Evolutionary conservation across 169 alveolate genomes (phyloP).

Genomic region (Plasmodium blacklocki): DNA sequence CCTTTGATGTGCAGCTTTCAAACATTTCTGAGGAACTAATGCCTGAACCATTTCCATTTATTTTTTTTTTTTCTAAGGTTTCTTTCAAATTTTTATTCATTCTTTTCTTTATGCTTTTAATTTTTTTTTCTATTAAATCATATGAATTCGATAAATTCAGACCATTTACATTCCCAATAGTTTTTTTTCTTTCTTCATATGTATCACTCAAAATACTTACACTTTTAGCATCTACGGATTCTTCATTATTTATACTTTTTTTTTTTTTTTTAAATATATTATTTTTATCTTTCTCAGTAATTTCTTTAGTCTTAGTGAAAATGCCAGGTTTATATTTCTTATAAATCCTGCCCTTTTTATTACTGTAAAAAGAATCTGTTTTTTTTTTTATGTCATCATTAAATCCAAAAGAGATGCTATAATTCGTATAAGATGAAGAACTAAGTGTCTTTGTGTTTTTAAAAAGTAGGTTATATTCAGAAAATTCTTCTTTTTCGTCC

Average conservation of each 20-base stretch:
- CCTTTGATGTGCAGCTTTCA: neutral
- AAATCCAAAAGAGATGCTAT: no score
- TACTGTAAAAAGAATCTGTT: no score
- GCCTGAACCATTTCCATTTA: neutral
- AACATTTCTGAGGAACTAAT: conserved; percentile 5
- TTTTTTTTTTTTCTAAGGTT: conserved; percentile 7
- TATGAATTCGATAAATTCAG: no score
- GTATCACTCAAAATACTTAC: neutral
- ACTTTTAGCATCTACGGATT: neutral
- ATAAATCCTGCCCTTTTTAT: neutral
- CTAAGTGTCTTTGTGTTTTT: no score
- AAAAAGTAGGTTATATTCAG: no score
- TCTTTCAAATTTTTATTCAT: conserved; percentile 29
- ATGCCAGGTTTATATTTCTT: neutral
- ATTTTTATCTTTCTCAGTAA: neutral
- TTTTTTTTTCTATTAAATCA: conserved; percentile 6
- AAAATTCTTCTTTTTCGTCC: no score
- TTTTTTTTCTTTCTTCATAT: conserved; percentile 3
- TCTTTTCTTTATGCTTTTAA: conserved; percentile 18
- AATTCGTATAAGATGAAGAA: no score
- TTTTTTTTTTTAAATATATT: neutral
- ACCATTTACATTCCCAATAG: neutral
- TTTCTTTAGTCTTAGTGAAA: neutral
- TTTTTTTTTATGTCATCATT: no score
- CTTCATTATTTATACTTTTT: neutral